phyloP scores from a whole-genome alignment of 192 early-diverging fungal species.

The Dissophora ornata region DNA sequence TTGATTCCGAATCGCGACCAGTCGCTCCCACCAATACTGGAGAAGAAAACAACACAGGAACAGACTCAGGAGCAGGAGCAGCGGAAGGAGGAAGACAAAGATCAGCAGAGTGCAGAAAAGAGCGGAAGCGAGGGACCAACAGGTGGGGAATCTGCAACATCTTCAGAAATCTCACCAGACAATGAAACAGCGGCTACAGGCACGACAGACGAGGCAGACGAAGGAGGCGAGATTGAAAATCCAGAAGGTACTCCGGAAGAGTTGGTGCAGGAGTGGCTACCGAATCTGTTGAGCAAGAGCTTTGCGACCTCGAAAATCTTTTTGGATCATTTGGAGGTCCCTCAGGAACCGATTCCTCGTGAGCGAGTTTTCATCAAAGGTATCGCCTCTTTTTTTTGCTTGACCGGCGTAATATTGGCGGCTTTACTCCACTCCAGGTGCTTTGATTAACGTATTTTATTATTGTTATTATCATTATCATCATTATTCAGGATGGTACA shows the following conservation, averaged over 20 bases:
- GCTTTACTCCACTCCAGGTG: no score
- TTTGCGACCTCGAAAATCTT: slow-evolving; percentile 17
- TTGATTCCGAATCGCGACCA: background rate
- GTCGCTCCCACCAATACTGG: background rate
- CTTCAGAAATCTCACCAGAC: background rate
- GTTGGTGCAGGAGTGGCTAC: slow-evolving; percentile 4
- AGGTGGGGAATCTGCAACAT: background rate
- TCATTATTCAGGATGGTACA: slow-evolving; percentile 2
- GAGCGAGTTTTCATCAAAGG: slow-evolving; percentile 14
- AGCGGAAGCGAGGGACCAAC: background rate
- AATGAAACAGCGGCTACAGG: background rate
- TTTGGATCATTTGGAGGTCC: slow-evolving; percentile 1
- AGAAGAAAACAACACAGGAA: background rate
- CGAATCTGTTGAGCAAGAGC: slow-evolving; percentile 8
- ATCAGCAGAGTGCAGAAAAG: background rate
- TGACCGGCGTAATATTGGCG: no score
- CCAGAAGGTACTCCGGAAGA: background rate
- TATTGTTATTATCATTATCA: no score
- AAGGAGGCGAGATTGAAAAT: background rate
- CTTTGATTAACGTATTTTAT: no score
- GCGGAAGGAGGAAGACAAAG: background rate
- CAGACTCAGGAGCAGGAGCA: background rate
- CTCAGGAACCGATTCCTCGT: background rate
- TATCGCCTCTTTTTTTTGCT: background rate
- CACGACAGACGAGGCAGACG: background rate